These are phyloP conservation scores for Trypanosoma conorhini DNA, from an alignment of 208 protist genomes.

Conservation along the genomic window DNA sequence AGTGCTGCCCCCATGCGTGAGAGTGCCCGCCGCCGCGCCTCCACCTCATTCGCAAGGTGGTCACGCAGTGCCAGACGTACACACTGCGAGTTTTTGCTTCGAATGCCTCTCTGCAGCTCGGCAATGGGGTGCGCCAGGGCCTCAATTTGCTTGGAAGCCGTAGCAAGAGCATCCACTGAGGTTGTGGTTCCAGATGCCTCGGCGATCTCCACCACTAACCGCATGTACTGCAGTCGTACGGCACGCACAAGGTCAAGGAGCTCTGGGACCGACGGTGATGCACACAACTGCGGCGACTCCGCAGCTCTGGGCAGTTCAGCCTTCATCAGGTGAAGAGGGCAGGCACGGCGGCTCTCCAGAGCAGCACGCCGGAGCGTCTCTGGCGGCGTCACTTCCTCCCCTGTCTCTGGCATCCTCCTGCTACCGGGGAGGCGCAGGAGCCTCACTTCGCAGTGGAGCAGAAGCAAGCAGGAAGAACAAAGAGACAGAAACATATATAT, in stretches of 20 bases:
- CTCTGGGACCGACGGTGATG: conserved; percentile 4
- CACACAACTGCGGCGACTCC: not conserved
- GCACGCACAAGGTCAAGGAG: conserved; percentile 13
- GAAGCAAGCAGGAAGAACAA: not conserved
- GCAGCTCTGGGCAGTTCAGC: not conserved
- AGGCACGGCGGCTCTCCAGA: not conserved
- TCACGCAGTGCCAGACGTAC: conserved; percentile 49
- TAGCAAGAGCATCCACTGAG: not conserved
- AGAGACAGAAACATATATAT: not conserved
- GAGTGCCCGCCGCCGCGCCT: conserved; percentile 37
- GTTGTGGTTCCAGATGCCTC: not conserved
- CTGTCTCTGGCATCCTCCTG: conserved; percentile 1
- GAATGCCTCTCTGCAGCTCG: conserved; percentile 66
- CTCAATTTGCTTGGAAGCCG: not conserved
- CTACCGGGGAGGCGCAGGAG: not conserved
- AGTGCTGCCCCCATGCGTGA: conserved; percentile 53
- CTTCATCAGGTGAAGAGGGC: not conserved
- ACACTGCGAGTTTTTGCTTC: conserved; percentile 58
- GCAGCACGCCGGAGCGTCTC: conserved; percentile 3
- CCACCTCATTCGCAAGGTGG: conserved; percentile 50
- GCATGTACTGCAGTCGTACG: conserved; percentile 11
- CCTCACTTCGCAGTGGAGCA: not conserved
- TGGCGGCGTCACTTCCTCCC: not conserved
- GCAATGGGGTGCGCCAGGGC: conserved; percentile 16
- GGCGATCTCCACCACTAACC: conserved; percentile 5